Evolutionary conservation across 2,329 filamentous ascomycete genomes (phyloP), one percentile per base, ranked within the genome.

Genomic region (Cladobotryum mycophilum): DNA sequence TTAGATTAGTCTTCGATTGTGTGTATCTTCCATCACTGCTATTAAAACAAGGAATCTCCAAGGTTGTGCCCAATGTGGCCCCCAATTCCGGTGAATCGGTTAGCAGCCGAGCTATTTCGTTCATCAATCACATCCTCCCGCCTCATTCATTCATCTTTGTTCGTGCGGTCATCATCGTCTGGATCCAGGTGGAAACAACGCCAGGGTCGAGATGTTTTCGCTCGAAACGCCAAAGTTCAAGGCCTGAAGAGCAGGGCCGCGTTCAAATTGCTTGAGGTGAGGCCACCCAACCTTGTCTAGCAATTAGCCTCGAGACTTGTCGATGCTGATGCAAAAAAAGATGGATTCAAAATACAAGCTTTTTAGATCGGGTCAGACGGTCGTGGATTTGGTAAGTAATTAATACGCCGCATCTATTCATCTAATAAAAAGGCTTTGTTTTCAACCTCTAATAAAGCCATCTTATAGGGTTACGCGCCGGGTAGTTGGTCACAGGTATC

Each of bases 241-340:
- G 85, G 85, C 0, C 72, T 96, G 52, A 96, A 92, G 69, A 95
- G 89, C 61, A 82, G 93, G 55, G 93, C 93, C 22, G 93, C 91
- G 0, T 96, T 93, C 68, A 99, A 99, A 69, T 74, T 99, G 9
- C 70, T 96, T 15, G 88, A 96, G 76, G 89, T 89, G 64, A 33
- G 61, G 11, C 25, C 41, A n/a, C 12, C 33, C 36, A 8, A 30
- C 13, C 14, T 18, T 33, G 17, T 17, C 25, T 2, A n/a, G 3
- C 11, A 12, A 41, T 17, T 17, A 7, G 5, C 5, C 25, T 30
- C 8, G 8, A 30, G 6, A 6, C 2, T 30, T 4, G 25, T 30
- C 25, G 6, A 20, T 45, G 38, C 22, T 52, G 43, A 52, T 22
- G 8, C 11, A n/a, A 12, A 13, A 13, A 8, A 37, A 53, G 52